Percentiles rank a stretch among this genome's conserved stretches.
Conservation (phyloP, 495 filamentous ascomycete genomes). For the Pseudevernia furfuracea region DNA sequence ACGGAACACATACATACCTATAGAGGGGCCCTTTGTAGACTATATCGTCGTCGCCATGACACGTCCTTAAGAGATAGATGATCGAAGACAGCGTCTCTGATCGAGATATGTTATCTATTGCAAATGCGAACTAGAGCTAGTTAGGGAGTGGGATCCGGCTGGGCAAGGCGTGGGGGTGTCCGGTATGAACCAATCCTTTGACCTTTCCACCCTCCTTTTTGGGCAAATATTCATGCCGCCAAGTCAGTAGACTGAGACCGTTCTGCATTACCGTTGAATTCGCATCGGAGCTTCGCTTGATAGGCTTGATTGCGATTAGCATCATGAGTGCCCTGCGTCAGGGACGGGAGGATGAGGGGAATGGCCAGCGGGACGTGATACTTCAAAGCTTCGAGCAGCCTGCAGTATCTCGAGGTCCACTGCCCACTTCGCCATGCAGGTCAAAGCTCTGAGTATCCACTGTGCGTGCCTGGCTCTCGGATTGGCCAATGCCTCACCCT, state of each 20-base stretch:
- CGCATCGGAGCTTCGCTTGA: not conserved
- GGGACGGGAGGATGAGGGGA: not conserved
- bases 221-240: not conserved
- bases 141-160: too few relatives aligned
- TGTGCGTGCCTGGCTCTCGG: slow-evolving; percentile 2
- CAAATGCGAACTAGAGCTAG: too few relatives aligned
- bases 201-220: not conserved
- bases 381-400: not conserved
- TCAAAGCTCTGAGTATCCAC: not conserved
- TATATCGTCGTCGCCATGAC: too few relatives aligned
- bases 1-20: too few relatives aligned
- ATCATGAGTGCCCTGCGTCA: not conserved
- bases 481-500: slow-evolving; percentile 15
- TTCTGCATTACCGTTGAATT: not conserved
- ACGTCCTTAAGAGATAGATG: too few relatives aligned
- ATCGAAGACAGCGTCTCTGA: too few relatives aligned
- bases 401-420: slow-evolving; percentile 6
- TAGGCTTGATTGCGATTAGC: not conserved
- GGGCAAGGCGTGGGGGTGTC: too few relatives aligned
- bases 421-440: slow-evolving; percentile 12
- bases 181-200: too few relatives aligned
- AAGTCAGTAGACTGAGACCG: not conserved
- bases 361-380: slow-evolving; percentile 3
- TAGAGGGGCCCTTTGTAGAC: too few relatives aligned
- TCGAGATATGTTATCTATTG: too few relatives aligned